phyloP scores from a whole-genome alignment of 768 basidiomycete species.

The Pleurotus pulmonarius region DNA sequence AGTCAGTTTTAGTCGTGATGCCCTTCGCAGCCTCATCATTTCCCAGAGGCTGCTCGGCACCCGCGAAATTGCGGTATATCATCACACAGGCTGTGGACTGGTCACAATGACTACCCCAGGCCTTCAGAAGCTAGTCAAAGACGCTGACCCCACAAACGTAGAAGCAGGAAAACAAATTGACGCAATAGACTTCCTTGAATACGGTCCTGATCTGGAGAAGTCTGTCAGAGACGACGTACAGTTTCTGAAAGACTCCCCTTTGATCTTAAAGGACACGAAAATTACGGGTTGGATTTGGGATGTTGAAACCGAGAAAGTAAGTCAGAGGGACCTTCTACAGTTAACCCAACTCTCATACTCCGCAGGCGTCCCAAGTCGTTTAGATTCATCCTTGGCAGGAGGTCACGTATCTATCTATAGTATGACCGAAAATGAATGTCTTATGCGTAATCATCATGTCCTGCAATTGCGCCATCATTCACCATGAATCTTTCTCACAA shows the following conservation, averaged over 20 bases:
- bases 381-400: not conserved
- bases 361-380: conserved; percentile 6
- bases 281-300: conserved; percentile 70
- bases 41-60: conserved; percentile 74
- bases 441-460: not conserved
- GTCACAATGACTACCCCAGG: conserved; percentile 52
- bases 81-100: conserved; percentile 76
- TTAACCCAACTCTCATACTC: not conserved
- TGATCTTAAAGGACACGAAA: conserved; percentile 48
- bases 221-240: conserved; percentile 54
- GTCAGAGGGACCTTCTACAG: not conserved
- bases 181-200: conserved; percentile 6
- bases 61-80: conserved; percentile 64
- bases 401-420: not conserved
- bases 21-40: conserved; percentile 62
- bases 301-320: conserved; percentile 23
- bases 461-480: not conserved
- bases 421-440: not conserved
- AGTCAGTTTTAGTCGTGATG: conserved; percentile 44
- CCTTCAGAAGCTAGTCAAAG: conserved; percentile 48
- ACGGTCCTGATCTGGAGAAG: conserved; percentile 5
- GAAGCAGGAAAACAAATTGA: conserved; percentile 23
- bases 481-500: not conserved
- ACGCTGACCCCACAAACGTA: conserved; percentile 32
- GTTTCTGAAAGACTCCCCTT: conserved; percentile 51